phyloP scores from a whole-genome alignment of 192 early-diverging fungal genomes.

The Gamsiella multidivaricata region DNA sequence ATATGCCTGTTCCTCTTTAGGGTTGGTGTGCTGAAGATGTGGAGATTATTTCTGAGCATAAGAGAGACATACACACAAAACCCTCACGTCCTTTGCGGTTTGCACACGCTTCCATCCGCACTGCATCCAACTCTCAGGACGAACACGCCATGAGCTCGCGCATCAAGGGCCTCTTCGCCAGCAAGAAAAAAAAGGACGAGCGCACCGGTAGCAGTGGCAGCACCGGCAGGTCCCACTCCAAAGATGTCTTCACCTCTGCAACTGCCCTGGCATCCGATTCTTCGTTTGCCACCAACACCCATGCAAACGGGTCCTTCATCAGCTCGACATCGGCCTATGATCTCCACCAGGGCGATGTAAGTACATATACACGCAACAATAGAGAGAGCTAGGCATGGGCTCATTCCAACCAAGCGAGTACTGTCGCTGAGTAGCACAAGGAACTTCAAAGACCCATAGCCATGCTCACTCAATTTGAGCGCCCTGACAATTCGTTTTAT shows the following conservation, averaged over 20 bases:
- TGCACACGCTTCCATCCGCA: too few species aligned
- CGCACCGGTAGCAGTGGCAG: too few species aligned
- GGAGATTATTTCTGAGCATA: too few species aligned
- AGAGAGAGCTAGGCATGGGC: constrained; percentile 8
- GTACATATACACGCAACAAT: background rate
- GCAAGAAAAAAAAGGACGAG: constrained; percentile 48
- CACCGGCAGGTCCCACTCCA: constrained; percentile 10
- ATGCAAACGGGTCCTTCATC: constrained; percentile 10
- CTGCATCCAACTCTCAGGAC: too few species aligned
- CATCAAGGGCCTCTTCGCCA: constrained; percentile 53
- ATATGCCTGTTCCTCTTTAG: too few species aligned
- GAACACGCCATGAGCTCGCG: constrained; percentile 37
- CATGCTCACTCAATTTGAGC: background rate
- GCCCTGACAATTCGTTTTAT: background rate
- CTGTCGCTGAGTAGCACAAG: constrained; percentile 3
- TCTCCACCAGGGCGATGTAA: constrained; percentile 18
- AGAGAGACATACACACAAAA: too few species aligned
- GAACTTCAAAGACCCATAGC: background rate
- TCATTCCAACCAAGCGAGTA: constrained; percentile 3
- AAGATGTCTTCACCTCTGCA: constrained; percentile 17
- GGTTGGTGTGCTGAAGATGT: too few species aligned
- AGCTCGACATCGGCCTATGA: constrained; percentile 23
- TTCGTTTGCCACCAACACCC: constrained; percentile 16
- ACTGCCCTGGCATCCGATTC: constrained; percentile 10
- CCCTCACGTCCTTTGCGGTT: too few species aligned